phyloP scores from a whole-genome alignment of 192 early-diverging fungal genomes.

The Phlyctochytrium arcticum region DNA sequence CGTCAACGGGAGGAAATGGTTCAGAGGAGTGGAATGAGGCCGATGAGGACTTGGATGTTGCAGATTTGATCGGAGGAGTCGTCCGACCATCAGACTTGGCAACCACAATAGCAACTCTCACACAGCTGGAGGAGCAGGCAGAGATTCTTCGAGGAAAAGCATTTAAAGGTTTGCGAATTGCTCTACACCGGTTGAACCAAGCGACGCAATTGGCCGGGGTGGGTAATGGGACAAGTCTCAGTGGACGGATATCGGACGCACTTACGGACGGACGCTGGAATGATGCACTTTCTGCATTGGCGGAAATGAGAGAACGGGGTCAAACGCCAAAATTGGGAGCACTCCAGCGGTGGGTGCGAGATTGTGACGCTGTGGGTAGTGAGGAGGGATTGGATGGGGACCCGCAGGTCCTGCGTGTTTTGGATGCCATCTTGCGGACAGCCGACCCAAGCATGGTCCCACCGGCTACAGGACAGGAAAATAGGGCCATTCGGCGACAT shows the following conservation, averaged over 20 bases:
- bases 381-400: conserved; percentile 21
- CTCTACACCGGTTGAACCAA: conserved; percentile 44
- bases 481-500: conserved; percentile 8
- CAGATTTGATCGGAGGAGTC: background rate
- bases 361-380: conserved; percentile 62
- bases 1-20: background rate
- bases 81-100: conserved; percentile 34
- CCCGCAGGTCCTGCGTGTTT: conserved; percentile 47
- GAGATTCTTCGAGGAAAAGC: conserved; percentile 45
- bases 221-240: conserved; percentile 22
- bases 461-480: background rate
- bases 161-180: conserved; percentile 50
- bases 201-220: conserved; percentile 36
- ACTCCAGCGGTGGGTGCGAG: conserved; percentile 66
- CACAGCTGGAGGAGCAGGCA: conserved; percentile 37
- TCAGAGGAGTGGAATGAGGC: background rate
- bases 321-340: conserved; percentile 55
- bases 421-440: conserved; percentile 63
- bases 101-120: conserved; percentile 44
- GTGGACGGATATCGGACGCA: conserved; percentile 47
- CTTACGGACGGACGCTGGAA: conserved; percentile 51
- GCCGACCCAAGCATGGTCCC: conserved; percentile 53
- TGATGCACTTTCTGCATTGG: conserved; percentile 48
- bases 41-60: background rate
- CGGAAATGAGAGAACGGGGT: conserved; percentile 48